Base-by-base conservation (phyloP, 345 rosid species). In the Euphorbia pulcherrima region DNA sequence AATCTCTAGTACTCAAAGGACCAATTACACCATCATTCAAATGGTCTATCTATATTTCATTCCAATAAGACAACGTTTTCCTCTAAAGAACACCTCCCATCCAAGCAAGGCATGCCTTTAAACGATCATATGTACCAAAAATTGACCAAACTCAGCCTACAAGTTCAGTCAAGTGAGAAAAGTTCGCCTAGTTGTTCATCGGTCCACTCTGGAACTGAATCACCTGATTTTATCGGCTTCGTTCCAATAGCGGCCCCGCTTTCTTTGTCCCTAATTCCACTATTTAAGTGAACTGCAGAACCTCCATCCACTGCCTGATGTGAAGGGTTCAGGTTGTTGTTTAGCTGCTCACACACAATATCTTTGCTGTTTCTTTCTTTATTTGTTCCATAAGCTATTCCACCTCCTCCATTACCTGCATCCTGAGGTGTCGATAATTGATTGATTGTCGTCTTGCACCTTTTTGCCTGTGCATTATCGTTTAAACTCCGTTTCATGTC, bases 121-220 rank as follows among this genome's bases (percentile, higher is more conserved):
- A n/a, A n/a, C n/a, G n/a, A n/a, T n/a, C n/a, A 44, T 18, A 46
- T 18, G 16, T 9, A 57, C 64, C 12, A 41, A 55, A 30, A 55
- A 41, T 1, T 10, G 11, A 30, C 9, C 46, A 9, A n/a, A 8
- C 60, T 21, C 8, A 37, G 20, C 40, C 12, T 9, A 35, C 26
- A 12, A 61, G 33, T 58, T 78, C 77, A 83, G 67, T 89, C 97
- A 50, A 80, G 82, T 40, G 75, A 84, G 67, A 87, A 77, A 65
- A 92, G 91, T 80, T 86, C 85, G 68, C 88, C 90, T 56, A 92
- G 79, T 68, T 92, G 97, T 70, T 92, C 96, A 60, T 92, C 94
- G 0, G 97, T 92, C 96, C 97, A 92, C 65, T 81, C 82, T 14
- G 87, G 90, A 44, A 80, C 77, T 48, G 80, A 65, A 70, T 74